These are phyloP conservation scores for Melanogaster broomeanus DNA, from an alignment of 768 basidiomycete genomes.

Conservation along the genomic window DNA sequence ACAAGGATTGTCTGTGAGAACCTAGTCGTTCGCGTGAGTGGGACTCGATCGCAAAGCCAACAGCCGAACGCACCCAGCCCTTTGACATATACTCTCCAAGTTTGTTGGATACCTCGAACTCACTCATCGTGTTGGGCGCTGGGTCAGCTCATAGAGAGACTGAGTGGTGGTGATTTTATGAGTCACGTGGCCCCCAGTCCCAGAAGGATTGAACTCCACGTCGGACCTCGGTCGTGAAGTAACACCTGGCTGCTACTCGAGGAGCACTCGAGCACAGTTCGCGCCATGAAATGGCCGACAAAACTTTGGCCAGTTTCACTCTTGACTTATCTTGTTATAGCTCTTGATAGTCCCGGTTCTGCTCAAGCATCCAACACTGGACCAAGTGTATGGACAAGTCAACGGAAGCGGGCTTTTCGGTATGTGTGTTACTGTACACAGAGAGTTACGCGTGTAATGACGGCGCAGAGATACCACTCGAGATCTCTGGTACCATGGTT, in stretches of 20 bases:
- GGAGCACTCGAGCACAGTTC: slow-evolving; percentile 4
- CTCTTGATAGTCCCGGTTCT: slow-evolving; percentile 32
- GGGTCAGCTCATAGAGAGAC: slow-evolving; percentile 4
- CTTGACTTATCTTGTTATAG: slow-evolving; percentile 39
- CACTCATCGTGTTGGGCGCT: slow-evolving; percentile 45
- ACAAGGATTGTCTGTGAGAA: slow-evolving; percentile 69
- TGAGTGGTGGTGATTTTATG: slow-evolving; percentile 1
- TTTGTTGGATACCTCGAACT: slow-evolving; percentile 56
- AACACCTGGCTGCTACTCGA: too few relatives aligned
- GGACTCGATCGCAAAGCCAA: not conserved
- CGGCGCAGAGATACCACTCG: slow-evolving; percentile 62
- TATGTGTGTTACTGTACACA: slow-evolving; percentile 28
- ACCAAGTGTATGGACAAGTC: slow-evolving; percentile 51
- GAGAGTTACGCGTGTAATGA: slow-evolving; percentile 1
- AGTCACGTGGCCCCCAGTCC: slow-evolving; percentile 21
- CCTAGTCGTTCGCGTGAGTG: slow-evolving; percentile 35
- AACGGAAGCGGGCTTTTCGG: slow-evolving; percentile 60
- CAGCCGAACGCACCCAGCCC: slow-evolving; percentile 60
- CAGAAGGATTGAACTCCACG: slow-evolving; percentile 21
- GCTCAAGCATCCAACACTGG: slow-evolving; percentile 15
- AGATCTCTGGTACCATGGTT: slow-evolving; percentile 90
- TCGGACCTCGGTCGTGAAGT: slow-evolving; percentile 14
- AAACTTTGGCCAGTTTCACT: slow-evolving; percentile 54
- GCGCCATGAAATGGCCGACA: slow-evolving; percentile 43
- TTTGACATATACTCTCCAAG: slow-evolving; percentile 74